Percentiles rank a stretch among this genome's conserved stretches.
phyloP scores from a whole-genome alignment of 768 basidiomycete species.

The Galerina marginata region DNA sequence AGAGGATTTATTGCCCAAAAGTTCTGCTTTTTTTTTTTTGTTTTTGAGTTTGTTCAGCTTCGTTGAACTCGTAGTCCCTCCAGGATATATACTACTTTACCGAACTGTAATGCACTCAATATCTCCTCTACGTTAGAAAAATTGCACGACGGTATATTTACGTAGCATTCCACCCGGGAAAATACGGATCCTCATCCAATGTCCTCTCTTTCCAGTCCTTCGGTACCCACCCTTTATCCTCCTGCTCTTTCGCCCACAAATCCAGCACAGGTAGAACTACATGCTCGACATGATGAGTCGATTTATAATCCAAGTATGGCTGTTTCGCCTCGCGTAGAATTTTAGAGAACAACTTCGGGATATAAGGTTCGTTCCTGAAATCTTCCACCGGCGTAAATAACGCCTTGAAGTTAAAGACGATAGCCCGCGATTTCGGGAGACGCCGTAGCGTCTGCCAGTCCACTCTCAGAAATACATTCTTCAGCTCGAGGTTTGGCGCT shows the following conservation, averaged over 20 bases:
- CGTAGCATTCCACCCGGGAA: constrained; percentile 49
- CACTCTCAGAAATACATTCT: constrained; percentile 52
- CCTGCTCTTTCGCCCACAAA: constrained; percentile 54
- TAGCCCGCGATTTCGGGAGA: constrained; percentile 50
- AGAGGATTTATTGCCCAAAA: too few relatives aligned
- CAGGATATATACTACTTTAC: too few relatives aligned
- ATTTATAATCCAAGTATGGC: constrained; percentile 50
- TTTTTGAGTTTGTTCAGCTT: too few relatives aligned
- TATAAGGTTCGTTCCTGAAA: constrained; percentile 50
- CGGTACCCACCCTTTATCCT: constrained; percentile 49
- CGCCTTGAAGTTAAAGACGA: constrained; percentile 60
- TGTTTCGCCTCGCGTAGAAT: constrained; percentile 45
- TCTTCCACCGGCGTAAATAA: constrained; percentile 54
- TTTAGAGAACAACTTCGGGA: constrained; percentile 53
- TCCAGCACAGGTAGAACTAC: constrained; percentile 50
- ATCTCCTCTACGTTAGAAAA: too few relatives aligned
- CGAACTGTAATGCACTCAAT: too few relatives aligned
- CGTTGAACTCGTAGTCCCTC: too few relatives aligned
- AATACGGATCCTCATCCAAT: constrained; percentile 56
- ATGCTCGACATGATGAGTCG: constrained; percentile 45
- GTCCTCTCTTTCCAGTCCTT: constrained; percentile 55
- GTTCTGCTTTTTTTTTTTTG: too few relatives aligned
- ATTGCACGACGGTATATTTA: too few relatives aligned
- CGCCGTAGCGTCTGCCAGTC: constrained; percentile 62
- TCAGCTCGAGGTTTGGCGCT: constrained; percentile 38